Conservation (phyloP, 768 basidiomycete species). For the Xerocomellus dryophilus region DNA sequence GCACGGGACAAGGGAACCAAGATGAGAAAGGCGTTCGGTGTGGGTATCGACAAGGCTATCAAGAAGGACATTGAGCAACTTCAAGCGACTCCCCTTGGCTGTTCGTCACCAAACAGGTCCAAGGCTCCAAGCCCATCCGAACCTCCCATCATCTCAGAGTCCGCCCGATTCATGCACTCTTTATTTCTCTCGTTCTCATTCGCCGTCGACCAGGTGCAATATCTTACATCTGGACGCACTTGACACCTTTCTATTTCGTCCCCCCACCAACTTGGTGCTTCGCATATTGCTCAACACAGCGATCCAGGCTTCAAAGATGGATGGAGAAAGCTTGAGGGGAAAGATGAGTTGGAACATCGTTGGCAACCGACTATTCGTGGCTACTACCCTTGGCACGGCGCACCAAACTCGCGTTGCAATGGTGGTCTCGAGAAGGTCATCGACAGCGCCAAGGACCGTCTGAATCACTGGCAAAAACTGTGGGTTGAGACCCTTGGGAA, state of each 20-base stretch:
- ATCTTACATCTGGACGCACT: conserved; percentile 67
- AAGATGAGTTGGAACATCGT: too few relatives aligned
- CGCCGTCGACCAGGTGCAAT: conserved; percentile 62
- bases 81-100: too few relatives aligned
- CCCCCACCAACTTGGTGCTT: conserved; percentile 57
- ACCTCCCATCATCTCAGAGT: conserved; percentile 18
- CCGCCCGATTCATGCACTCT: conserved; percentile 42
- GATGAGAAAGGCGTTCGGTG: conserved; percentile 46
- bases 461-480: too few relatives aligned
- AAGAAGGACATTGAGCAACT: too few relatives aligned
- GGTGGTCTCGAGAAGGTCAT: too few relatives aligned
- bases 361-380: too few relatives aligned
- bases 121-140: not conserved
- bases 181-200: conserved; percentile 46
- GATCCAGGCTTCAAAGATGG: conserved; percentile 50
- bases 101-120: not conserved
- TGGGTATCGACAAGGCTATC: conserved; percentile 52
- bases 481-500: too few relatives aligned
- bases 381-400: too few relatives aligned
- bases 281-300: conserved; percentile 60
- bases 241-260: conserved; percentile 52
- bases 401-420: too few relatives aligned
- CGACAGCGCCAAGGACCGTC: too few relatives aligned
- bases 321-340: too few relatives aligned
- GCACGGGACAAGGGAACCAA: conserved; percentile 5